Base-by-base conservation (phyloP, 140 eudicot species). In the Senecio squalidus region DNA sequence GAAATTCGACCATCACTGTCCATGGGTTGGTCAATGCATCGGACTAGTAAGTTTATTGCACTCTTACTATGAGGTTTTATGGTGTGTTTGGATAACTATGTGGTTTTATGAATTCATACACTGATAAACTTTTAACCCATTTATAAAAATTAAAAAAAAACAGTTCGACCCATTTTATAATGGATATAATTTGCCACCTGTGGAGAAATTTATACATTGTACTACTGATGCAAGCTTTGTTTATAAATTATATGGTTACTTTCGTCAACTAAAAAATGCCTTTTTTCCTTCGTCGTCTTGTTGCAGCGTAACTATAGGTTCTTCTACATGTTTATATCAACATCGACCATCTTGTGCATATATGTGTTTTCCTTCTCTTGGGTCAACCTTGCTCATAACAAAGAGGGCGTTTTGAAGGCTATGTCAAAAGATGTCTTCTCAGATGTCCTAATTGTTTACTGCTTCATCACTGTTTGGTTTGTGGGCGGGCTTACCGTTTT, bases 11-110 rank as follows among this genome's bases (percentile, higher is more conserved):
- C 97, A 85, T 76, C 97, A 90, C 54, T 90, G 97, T 58, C 97
- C 97, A 9, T 90, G 97, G 97, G 95, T 90, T 17, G 97, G 97
- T 55, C 97, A 90, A 56, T 90, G 97, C 77, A 90, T 90, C 50
- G 97, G 97, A 59, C 27, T 78, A 24, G 97, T 89, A 77, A 80
- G 95, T 82, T 55, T 5, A 55, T 27, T 44, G 20, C 21, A 55
- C 52, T 28, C 9, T 20, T n/a, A 50, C 27, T 18, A 24, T n/a
- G 15, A 14, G 14, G 8, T 15, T 52, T 26, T 28, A 52, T 4
- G 36, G 33, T 36, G 18, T 27, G 22, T 1, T 15, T 7, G 23
- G 6, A 28, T 14, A 28, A 36, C 4, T 34, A n/a, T n/a, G n/a
- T n/a, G n/a, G n/a, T n/a, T n/a, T n/a, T n/a, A n/a, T n/a, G n/a